Evolutionary conservation across 371 early-diverging fungal genomes (phyloP).

Genomic region (Mucor racemosus): DNA sequence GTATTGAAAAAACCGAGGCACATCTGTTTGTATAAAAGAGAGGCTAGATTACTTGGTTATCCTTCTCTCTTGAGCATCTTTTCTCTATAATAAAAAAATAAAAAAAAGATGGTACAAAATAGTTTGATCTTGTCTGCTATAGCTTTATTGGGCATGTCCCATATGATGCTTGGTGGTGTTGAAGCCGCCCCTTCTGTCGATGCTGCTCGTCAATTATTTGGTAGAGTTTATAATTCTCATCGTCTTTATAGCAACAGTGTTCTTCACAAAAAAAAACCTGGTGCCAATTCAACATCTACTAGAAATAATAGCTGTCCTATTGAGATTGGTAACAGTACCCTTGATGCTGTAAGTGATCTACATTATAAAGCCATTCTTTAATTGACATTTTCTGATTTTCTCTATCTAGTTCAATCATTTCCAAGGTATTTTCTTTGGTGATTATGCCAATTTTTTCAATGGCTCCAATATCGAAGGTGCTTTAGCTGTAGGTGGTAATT

Average conservation of each 20-base stretch:
- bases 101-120: not conserved
- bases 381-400: not conserved
- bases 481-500: slow-evolving; percentile 12
- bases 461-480: not conserved
- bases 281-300: not conserved
- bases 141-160: slow-evolving; percentile 6
- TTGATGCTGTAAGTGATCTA: not conserved
- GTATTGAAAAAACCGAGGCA: not conserved
- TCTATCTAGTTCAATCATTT: slow-evolving; percentile 7
- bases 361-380: not conserved
- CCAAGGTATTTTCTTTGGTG: slow-evolving; percentile 15
- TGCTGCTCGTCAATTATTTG: slow-evolving; percentile 56
- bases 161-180: slow-evolving; percentile 7
- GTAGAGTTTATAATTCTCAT: slow-evolving; percentile 3
- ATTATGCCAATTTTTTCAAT: not conserved
- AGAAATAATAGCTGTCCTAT: not conserved
- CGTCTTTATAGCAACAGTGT: not conserved
- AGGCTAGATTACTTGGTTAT: not conserved
- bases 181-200: slow-evolving; percentile 10
- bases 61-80: not conserved
- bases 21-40: not conserved
- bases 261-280: not conserved
- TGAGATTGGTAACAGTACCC: not conserved
- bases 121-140: slow-evolving; percentile 10
- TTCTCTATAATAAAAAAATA: slow-evolving; percentile 14